phyloP scores from a whole-genome alignment of 495 filamentous ascomycete species.

The Trichoderma gamsii region DNA sequence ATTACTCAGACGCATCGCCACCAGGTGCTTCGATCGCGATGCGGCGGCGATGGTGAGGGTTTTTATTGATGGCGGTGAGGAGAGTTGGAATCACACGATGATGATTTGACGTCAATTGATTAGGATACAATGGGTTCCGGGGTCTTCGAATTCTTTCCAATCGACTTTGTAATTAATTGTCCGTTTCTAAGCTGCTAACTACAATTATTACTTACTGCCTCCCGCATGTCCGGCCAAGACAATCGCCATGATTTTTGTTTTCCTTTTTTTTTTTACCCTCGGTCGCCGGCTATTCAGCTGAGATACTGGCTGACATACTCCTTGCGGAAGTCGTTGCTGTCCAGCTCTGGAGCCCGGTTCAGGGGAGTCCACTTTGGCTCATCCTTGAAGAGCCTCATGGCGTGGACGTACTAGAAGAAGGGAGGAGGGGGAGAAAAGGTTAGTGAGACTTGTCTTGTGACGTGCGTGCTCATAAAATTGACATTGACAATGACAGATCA shows the following conservation, averaged over 20 bases:
- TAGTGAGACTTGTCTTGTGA: not conserved
- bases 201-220: too few species aligned
- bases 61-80: too few species aligned
- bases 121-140: too few species aligned
- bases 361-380: conserved; percentile 98
- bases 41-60: too few species aligned
- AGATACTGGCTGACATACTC: conserved; percentile 55
- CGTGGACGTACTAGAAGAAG: conserved; percentile 74
- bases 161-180: too few species aligned
- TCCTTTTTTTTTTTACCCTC: not conserved
- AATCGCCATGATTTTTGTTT: not conserved
- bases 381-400: conserved; percentile 96
- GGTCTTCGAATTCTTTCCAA: too few species aligned
- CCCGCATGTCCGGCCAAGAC: too few species aligned
- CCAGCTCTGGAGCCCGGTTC: conserved; percentile 72
- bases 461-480: not conserved
- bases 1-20: too few species aligned
- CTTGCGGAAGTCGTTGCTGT: conserved; percentile 70
- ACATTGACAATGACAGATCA: not conserved
- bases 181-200: too few species aligned
- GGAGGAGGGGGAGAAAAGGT: not conserved
- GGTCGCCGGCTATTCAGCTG: conserved; percentile 6
- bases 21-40: too few species aligned
- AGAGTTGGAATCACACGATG: too few species aligned
- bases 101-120: too few species aligned